Base-by-base conservation (phyloP, 768 basidiomycete species). In the Collybia sordida region DNA sequence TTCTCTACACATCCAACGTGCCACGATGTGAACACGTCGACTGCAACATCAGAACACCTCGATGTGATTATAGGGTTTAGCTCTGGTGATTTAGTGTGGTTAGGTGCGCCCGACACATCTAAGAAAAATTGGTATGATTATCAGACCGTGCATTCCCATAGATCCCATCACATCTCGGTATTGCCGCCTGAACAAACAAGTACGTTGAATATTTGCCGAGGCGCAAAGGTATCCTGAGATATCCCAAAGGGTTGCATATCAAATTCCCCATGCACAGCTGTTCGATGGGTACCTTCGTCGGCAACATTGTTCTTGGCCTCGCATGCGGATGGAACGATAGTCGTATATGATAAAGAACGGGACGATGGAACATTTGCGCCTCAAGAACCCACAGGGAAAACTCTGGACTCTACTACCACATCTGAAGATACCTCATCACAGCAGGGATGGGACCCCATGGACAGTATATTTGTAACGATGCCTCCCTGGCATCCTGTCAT, bases 81-180 rank as follows among this genome's bases (percentile, higher is more conserved):
- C 53, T 90, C 94, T 0, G 97, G 97, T n/a, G 97, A 99, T 70
- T 73, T 99, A 31, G 71, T 98, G 42, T 98, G 97, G 97, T 75
- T 98, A 48, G 95, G 95, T 90, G 54, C 55, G 79, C 65, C 37
- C 23, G 7, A 3, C 17, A 9, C 18, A 14, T 43, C 22, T 38
- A 27, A 40, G 19, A 50, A 6, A 47, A 23, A 39, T 34, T n/a
- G n/a, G 14, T 58, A 31, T 7, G 9, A 31, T 31, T 31, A 51
- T 50, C 51, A 24, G 42, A 47, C 31, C 50, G 28, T 47, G 52
- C 37, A 7, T 19, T 38, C 24, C 31, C 37, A 21, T 53, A 93
- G 91, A 93, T 66, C 88, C 88, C 14, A 84, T 93, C 54, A 78
- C 81, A 19, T 85, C 82, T 17, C 85, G 89, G 27, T 93, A 93